phyloP scores from a whole-genome alignment of 225 moss, liverwort and hornwort genomes.

The Physcomitrellopsis africana region DNA sequence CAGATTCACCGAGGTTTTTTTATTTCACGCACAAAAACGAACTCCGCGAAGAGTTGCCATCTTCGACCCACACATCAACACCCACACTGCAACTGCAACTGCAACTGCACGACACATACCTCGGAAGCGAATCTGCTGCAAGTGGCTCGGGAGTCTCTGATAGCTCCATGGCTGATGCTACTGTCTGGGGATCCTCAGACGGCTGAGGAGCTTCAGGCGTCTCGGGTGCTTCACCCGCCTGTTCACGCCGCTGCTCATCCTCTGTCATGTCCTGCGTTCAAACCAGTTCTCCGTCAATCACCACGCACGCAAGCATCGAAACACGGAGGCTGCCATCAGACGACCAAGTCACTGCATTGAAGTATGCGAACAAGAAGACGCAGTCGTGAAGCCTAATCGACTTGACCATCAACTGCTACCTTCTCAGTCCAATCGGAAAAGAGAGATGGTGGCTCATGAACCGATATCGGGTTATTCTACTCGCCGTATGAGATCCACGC shows the following conservation, averaged over 20 bases:
- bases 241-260: constrained; percentile 46
- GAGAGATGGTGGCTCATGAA: not conserved
- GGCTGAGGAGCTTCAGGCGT: constrained; percentile 25
- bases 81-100: not conserved
- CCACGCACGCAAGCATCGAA: not conserved
- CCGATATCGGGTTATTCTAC: not conserved
- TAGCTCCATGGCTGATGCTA: not conserved
- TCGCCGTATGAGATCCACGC: not conserved
- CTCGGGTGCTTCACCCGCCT: constrained; percentile 42
- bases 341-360: constrained; percentile 1
- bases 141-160: constrained; percentile 34
- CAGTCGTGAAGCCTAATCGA: not conserved
- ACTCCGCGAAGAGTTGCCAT: not conserved
- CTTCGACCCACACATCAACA: constrained; percentile 8
- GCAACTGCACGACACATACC: constrained; percentile 31
- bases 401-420: not conserved
- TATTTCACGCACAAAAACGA: not conserved
- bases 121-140: constrained; percentile 32
- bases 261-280: constrained; percentile 57
- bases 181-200: constrained; percentile 15
- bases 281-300: constrained; percentile 8
- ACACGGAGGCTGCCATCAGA: constrained; percentile 3
- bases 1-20: no score
- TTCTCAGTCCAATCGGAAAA: constrained; percentile 20
- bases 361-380: not conserved